Percentiles rank a stretch among this genome's conserved stretches.
Evolutionary conservation across 2,329 filamentous ascomycete genomes (phyloP).

Genomic region (Triangularia setosa): DNA sequence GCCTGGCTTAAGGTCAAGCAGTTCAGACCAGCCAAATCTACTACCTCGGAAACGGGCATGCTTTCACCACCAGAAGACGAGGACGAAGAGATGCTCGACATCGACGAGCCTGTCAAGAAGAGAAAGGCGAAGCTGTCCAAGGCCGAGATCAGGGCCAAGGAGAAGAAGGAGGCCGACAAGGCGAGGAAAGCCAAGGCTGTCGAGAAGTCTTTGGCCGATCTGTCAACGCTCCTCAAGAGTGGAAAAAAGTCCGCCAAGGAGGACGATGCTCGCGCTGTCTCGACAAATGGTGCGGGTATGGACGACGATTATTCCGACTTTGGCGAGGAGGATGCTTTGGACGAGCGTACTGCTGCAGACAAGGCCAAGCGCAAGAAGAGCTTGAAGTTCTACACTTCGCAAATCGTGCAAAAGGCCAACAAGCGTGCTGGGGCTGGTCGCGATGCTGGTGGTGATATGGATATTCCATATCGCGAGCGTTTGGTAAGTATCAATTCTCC

Average conservation of each 20-base stretch:
- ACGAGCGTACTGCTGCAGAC: conserved; percentile 73
- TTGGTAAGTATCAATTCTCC: conserved; percentile 37
- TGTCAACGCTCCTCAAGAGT: conserved; percentile 58
- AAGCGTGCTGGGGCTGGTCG: conserved; percentile 71
- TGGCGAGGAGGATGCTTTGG: conserved; percentile 80
- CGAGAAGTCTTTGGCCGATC: conserved; percentile 65
- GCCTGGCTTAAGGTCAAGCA: conserved; percentile 74
- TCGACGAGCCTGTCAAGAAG: conserved; percentile 21
- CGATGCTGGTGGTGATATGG: conserved; percentile 72
- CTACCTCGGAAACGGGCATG: conserved; percentile 29
- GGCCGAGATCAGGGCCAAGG: conserved; percentile 34
- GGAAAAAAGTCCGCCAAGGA: conserved; percentile 38
- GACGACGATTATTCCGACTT: conserved; percentile 76
- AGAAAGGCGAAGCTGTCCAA: conserved; percentile 33
- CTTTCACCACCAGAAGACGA: conserved; percentile 34
- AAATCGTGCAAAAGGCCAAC: conserved; percentile 92
- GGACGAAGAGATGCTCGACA: conserved; percentile 25
- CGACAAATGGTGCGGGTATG: conserved; percentile 36
- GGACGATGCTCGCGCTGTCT: conserved; percentile 35
- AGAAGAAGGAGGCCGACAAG: conserved; percentile 42
- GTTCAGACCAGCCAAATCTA: conserved; percentile 47
- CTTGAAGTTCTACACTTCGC: conserved; percentile 95
- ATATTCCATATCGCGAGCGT: conserved; percentile 85
- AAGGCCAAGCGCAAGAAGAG: conserved; percentile 89
- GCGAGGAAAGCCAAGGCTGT: conserved; percentile 51